Base-by-base conservation (phyloP, 2,329 filamentous ascomycete species). In the Botrytis cinerea region DNA sequence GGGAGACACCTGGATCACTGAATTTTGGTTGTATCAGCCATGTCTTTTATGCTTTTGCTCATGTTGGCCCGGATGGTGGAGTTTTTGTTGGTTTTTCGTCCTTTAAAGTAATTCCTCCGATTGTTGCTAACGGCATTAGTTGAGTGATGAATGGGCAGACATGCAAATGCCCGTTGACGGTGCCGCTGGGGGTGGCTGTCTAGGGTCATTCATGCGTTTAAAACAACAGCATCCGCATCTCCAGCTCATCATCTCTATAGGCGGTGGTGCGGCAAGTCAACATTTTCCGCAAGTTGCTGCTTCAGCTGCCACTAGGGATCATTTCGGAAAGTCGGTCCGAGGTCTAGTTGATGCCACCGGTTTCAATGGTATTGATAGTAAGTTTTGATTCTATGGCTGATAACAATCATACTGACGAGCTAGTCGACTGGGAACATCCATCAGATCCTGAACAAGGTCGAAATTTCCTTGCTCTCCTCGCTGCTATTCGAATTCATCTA, bases 391-490 rank as follows among this genome's bases (percentile, higher is more conserved):
- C 10, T 43, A 22, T 54, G 38, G n/a, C 48, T 32, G 66, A 57
- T 10, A 25, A 62, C 20, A 22, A 28, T 20, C n/a, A 51, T 28
- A 40, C 48, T 74, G 61, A 74, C 48, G 18, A 68, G 16, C 40
- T 63, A 95, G 93, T 96, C 80, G 91, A 92, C 78, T 96, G 93
- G 93, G 90, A 94, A 80, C 92, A 93, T 78, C 93, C 93, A 2
- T 86, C 86, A 72, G 86, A 92, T 79, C 80, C 85, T 2, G 84
- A 89, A 71, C 88, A 95, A 82, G 92, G 92, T 38, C 84, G 86
- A 75, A 87, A 94, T 81, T 95, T 94, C 80, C 82, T 94, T 62
- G 85, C 87, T 28, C 86, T 96, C 40, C 86, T 95, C 45, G 88
- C 89, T 16, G 85, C 88, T 28, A 83, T 93, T 70, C 90, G 93